Evolutionary conservation across 2,329 filamentous ascomycete species (phyloP), one percentile per base, ranked within the genome.

Genomic region (Fusarium illudens): DNA sequence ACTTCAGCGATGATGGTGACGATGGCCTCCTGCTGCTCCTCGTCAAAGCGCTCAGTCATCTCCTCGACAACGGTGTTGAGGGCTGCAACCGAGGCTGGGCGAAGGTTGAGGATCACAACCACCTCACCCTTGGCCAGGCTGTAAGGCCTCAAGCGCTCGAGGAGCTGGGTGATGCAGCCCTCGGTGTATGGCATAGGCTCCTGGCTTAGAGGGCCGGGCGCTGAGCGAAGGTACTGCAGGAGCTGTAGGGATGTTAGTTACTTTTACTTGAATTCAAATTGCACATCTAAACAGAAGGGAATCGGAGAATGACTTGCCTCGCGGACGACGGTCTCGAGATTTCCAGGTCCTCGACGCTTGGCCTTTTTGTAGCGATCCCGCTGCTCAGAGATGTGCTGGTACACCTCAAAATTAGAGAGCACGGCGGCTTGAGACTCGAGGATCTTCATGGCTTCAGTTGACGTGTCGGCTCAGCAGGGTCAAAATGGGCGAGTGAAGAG

Each of bases 391-490:
- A 93, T 79, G 71, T 92, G 90, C 59, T 85, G 82, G 72, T 89
- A 89, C 67, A 93, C 90, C 82, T 93, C 91, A 68, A 87, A 90
- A 77, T 93, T 93, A 76, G 88, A 87, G 73, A 94, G 82, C 39
- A 90, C 84, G 6, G 89, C 90, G 29, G 87, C 87, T 75, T 93
- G 90, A 4, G 90, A 83, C 74, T 91, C 90, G 71, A 93, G 80
- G 74, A 94, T 87, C 85, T 92, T 90, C 88, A 90, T 89, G 19
- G 33, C 76, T 71, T 51, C 20, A 19, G 29, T 36, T n/a, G 50
- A 30, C n/a, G 46, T 9, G 22, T 51, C 39, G 20, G 10, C 34
- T 66, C 22, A 50, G 33, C 15, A 3, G 15, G 60, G 19, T 29
- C 29, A 30, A 60, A 42, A 44, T 13, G 22, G 39, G 20, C 29